Conservation (phyloP, 2,329 filamentous ascomycete species). For the Aspergillus pseudotamarii region DNA sequence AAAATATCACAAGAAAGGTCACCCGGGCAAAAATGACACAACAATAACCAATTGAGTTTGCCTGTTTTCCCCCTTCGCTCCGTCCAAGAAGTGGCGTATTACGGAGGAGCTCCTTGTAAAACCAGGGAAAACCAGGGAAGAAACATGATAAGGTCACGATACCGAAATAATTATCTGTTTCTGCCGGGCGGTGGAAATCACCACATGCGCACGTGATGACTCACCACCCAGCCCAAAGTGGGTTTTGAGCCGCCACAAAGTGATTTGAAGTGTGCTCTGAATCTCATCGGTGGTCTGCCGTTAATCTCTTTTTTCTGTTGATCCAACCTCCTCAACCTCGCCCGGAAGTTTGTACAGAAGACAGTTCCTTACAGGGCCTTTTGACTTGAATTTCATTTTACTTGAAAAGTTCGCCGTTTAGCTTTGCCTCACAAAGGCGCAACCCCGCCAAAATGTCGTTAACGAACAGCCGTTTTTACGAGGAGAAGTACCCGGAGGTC, state of each 20-base stretch:
- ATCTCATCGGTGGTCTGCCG: slow-evolving; percentile 18
- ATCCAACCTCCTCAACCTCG: slow-evolving; percentile 16
- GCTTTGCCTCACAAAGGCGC: slow-evolving; percentile 28
- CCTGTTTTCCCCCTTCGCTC: not conserved
- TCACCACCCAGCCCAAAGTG: slow-evolving; percentile 30
- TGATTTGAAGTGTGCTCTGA: slow-evolving; percentile 35
- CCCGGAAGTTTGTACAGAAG: slow-evolving; percentile 11
- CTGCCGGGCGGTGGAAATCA: slow-evolving; percentile 20
- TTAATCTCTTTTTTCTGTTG: slow-evolving; percentile 12
- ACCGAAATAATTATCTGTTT: slow-evolving; percentile 12
- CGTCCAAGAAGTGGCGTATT: not conserved
- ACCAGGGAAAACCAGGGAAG: slow-evolving; percentile 3
- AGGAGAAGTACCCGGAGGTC: slow-evolving; percentile 97
- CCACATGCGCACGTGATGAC: slow-evolving; percentile 18
- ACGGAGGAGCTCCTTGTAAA: not conserved
- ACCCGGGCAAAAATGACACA: too few species aligned
- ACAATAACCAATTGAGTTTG: not conserved
- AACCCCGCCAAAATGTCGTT: slow-evolving; percentile 78
- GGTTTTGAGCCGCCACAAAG: slow-evolving; percentile 46
- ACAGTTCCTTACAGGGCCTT: not conserved
- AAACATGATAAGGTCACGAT: not conserved
- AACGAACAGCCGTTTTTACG: slow-evolving; percentile 95
- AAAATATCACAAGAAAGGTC: not conserved
- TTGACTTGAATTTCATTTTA: not conserved
- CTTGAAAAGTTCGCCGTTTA: slow-evolving; percentile 7